Evolutionary conservation across 345 rosid genomes (phyloP), one percentile per base, ranked within the genome.

Genomic region (Eucalyptus tenuipes): DNA sequence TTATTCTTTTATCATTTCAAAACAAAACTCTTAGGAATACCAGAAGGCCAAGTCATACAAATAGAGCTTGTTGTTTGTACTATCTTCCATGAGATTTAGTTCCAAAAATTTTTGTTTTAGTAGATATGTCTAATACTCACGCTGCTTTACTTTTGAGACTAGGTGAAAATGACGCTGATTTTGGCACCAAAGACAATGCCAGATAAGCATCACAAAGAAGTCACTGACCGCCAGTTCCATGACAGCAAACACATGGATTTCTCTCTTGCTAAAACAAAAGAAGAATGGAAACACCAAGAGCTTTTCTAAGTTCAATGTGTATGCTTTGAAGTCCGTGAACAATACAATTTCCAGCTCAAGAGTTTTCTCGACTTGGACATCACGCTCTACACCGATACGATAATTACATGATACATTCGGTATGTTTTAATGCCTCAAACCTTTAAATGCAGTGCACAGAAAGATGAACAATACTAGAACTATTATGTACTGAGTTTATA

Each of bases 391-490:
- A 92, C 97, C 45, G 94, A 96, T 89, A 93, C 87, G 89, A 95
- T 97, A 92, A 95, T 97, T 85, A 98, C 98, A 29, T 97, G 96
- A 87, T 97, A 95, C 92, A 97, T 96, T 88, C 95, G 99, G 99
- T 97, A 96, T 71, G 55, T 57, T 88, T 53, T 53, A 2, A 53
- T 53, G 25, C 57, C 25, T 53, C 20, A 53, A 53, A 53, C 25
- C 57, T 7, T 53, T 18, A 53, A 61, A 17, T 7, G 1, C 4
- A 8, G 33, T 61, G 17, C 33, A 61, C 37, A 29, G 13, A 61
- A 61, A 61, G 71, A 29, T 61, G 33, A 27, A 27, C 68, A 13
- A 6, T 29, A 6, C 71, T 14, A 29, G 17, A 61, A 29, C 71
- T 61, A 61, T 7, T 61, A 3, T 61, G 71, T 61, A 6, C 2